A percentile compares a stretch with the other conserved stretches of the same genome.
These are phyloP conservation scores for Sherardia arvensis DNA, from an alignment of 257 asterid species.

Conservation along the genomic window DNA sequence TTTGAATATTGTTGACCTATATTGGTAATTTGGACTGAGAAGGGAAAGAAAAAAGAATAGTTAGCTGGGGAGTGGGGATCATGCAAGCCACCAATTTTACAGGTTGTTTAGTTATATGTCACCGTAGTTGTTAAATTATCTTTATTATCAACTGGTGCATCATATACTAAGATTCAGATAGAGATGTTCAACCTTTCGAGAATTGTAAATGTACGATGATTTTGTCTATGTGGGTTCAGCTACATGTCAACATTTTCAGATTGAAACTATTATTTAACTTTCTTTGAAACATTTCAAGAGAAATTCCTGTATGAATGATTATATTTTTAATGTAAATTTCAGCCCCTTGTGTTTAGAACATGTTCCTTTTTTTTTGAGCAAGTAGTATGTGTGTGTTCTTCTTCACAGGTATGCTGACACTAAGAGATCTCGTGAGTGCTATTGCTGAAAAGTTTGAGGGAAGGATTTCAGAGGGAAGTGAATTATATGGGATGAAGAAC, in stretches of 20 bases:
- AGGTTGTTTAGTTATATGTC: background rate
- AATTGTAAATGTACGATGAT: too few relatives aligned
- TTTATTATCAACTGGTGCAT: too few relatives aligned
- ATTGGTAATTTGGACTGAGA: background rate
- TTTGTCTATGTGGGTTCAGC: too few relatives aligned
- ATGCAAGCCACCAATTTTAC: background rate
- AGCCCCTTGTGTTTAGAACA: background rate
- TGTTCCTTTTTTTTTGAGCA: background rate
- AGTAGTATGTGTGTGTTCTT: background rate
- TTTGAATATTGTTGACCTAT: background rate
- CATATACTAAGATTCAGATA: too few relatives aligned
- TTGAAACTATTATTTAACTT: background rate
- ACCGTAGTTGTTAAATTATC: too few relatives aligned
- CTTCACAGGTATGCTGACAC: slow-evolving; percentile 70
- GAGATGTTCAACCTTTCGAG: too few relatives aligned
- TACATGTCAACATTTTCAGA: background rate
- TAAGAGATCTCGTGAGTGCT: slow-evolving; percentile 64
- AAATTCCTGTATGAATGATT: background rate
- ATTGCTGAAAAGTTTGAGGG: slow-evolving; percentile 71
- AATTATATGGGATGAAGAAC: slow-evolving; percentile 64
- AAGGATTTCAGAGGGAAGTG: slow-evolving; percentile 56
- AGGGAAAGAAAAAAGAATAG: background rate
- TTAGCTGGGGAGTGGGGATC: too few relatives aligned
- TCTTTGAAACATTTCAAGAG: background rate
- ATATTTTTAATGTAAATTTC: background rate